phyloP scores from a whole-genome alignment of 2,329 filamentous ascomycete species.

The Chrysosporium queenslandicum region DNA sequence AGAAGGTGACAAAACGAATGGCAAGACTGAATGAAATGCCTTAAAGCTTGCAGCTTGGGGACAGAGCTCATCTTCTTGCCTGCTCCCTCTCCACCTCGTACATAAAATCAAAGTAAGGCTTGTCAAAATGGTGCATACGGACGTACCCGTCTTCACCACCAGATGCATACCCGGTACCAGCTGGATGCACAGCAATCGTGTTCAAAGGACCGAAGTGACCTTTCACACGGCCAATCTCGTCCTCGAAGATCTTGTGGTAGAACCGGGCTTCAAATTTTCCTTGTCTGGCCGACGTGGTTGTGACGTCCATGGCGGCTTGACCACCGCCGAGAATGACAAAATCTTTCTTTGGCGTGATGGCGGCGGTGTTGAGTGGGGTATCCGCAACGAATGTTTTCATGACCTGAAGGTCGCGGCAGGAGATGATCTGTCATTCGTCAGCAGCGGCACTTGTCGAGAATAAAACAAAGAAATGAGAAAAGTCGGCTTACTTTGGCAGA shows the following conservation, averaged over 20 bases:
- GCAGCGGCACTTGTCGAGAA: neutral
- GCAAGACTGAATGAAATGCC: neutral
- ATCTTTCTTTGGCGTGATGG: conserved; percentile 90
- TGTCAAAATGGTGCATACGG: conserved; percentile 96
- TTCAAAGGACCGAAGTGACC: conserved; percentile 96
- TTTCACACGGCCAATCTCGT: conserved; percentile 93
- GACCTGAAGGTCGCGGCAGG: conserved; percentile 74
- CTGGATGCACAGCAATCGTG: conserved; percentile 87
- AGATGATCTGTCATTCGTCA: conserved; percentile 55
- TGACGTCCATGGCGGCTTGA: conserved; percentile 98
- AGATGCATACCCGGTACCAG: conserved; percentile 83
- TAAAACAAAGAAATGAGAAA: neutral
- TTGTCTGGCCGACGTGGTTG: conserved; percentile 82
- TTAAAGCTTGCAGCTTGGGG: neutral
- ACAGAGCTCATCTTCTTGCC: conserved; percentile 30
- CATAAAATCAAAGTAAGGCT: conserved; percentile 95
- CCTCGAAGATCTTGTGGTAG: conserved; percentile 99
- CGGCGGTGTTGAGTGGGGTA: conserved; percentile 90
- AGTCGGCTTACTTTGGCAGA: conserved; percentile 61
- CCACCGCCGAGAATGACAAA: conserved; percentile 97
- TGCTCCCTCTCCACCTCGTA: conserved; percentile 94
- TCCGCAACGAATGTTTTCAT: conserved; percentile 89
- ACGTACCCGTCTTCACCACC: conserved; percentile 98
- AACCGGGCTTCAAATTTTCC: conserved; percentile 99
- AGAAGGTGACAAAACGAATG: neutral